Base-by-base conservation (phyloP, 2,329 filamentous ascomycete genomes). In the Colletotrichum neosansevieriae region DNA sequence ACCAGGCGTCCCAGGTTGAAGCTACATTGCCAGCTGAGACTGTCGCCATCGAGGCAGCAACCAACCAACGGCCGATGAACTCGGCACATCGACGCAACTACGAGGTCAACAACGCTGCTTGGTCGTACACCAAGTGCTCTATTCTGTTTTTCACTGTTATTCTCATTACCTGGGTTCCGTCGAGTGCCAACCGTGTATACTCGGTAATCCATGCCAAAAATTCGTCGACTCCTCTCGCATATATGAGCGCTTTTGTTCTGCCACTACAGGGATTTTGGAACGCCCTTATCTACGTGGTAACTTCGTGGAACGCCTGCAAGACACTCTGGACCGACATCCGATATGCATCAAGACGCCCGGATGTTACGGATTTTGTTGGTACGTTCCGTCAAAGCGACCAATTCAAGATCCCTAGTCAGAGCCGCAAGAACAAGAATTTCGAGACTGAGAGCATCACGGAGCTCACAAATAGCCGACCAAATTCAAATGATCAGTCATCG, bases 211-310 rank as follows among this genome's bases (percentile, higher is more conserved):
- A 91, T 73, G 81, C 84, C 0, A 79, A 85, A 29, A 67, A 83
- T 4, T 79, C 85, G 0, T 85, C 83, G 7, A 84, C 89, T 32
- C 81, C 84, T 0, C 85, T 96, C 24, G 89, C 93, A 73, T 89
- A 91, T 71, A 86, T 90, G 71, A 90, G 91, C 21, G 89, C 91
- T 0, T 85, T 93, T 45, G 92, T 96, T 1, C 84, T 97, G 9
- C 93, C 93, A 0, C 84, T 94, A 0, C 93, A 97, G 76, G 93
- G 93, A 0, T 92, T 94, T 74, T 96, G 93, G 92, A 97, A 97
- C 76, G 88, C 90, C 17, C 78, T 92, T 66, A 93, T 97, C 72
- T 97, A 96, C 78, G 79, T 89, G 15, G 84, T 87, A 11, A 93
- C 91, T 1, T 93, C 91, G 6, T 88, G 89, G 83, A 79, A 86